Evolutionary conservation across 805 yeast genomes (phyloP), one percentile per base, ranked within the genome.

Genomic region (Ogataea sp.): DNA sequence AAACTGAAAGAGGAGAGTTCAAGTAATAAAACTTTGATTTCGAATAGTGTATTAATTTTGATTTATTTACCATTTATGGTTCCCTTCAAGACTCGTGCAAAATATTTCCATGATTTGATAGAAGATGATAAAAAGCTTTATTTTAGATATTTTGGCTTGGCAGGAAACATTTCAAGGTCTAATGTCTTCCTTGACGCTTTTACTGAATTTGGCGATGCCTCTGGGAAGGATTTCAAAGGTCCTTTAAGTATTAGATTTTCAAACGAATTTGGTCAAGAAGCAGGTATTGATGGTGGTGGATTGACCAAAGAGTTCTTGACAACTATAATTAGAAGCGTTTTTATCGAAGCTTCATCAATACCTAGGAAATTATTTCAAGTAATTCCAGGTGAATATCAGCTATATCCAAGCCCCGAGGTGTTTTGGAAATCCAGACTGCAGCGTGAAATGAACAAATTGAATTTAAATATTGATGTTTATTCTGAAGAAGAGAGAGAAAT

Each of bases 271-370:
- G 95, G 89, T 2, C 73, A 66, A 27, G 97, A 90, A 55, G 87
- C 80, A 0, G 98, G 98, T 1, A 82, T 90, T 32, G 98, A 90
- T 58, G 98, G 98, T 7, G 98, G 97, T 11, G 98, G 98, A 1
- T 66, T 90, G 20, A 89, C 97, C 0, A 89, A 90, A 56, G 98
- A 90, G 52, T 78, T 93, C 45, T 62, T 90, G 40, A 87, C 90
- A 2, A 67, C 81, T 37, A 78, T 87, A 1, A 75, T 81, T 2
- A 65, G 63, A 4, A 85, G 83, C 45, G 89, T 84, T 0, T 85
- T 90, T 50, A 61, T 66, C 24, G n/a, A n/a, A n/a, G 61, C 67
- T n/a, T 48, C 56, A 0, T 42, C 40, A 15, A 38, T 41, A 7
- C 41, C 43, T 21, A 52, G 14, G 10, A 25, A 34, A 16, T 24